phyloP scores from a whole-genome alignment of 805 yeast genomes.

The Spathaspora arborariae region DNA sequence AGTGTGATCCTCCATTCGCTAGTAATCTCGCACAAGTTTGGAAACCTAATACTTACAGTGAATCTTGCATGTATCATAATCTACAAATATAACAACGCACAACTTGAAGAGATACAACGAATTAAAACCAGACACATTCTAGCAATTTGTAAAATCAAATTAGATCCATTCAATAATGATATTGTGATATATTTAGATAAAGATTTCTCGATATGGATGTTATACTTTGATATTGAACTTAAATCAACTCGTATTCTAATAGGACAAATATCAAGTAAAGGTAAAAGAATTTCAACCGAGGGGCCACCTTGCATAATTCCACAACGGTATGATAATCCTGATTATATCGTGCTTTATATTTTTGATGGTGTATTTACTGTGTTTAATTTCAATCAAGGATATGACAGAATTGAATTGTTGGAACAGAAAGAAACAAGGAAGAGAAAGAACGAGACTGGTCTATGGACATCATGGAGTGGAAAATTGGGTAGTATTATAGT shows the following conservation, averaged over 20 bases:
- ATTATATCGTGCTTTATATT: slow-evolving; percentile 1
- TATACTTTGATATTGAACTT: not conserved
- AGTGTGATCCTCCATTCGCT: not conserved
- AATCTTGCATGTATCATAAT: not conserved
- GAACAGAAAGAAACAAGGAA: not conserved
- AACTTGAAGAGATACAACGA: not conserved
- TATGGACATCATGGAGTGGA: not conserved
- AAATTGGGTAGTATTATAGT: slow-evolving; percentile 7
- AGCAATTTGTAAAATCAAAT: not conserved
- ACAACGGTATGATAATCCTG: slow-evolving; percentile 4
- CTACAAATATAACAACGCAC: not conserved
- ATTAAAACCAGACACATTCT: not conserved
- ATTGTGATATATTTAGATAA: not conserved
- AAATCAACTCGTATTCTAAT: not conserved
- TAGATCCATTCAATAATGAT: not conserved
- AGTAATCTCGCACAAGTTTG: not conserved
- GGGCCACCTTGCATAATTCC: slow-evolving; percentile 2
- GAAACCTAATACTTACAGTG: not conserved
- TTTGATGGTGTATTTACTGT: slow-evolving; percentile 5
- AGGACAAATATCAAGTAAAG: not conserved
- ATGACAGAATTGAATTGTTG: not conserved
- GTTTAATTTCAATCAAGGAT: not conserved
- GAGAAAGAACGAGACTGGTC: not conserved
- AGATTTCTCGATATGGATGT: not conserved
- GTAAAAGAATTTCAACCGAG: not conserved